Percentiles rank a stretch among this genome's conserved stretches.
Conservation (phyloP, 2,329 filamentous ascomycete species). For the Hypoxylon sp. region DNA sequence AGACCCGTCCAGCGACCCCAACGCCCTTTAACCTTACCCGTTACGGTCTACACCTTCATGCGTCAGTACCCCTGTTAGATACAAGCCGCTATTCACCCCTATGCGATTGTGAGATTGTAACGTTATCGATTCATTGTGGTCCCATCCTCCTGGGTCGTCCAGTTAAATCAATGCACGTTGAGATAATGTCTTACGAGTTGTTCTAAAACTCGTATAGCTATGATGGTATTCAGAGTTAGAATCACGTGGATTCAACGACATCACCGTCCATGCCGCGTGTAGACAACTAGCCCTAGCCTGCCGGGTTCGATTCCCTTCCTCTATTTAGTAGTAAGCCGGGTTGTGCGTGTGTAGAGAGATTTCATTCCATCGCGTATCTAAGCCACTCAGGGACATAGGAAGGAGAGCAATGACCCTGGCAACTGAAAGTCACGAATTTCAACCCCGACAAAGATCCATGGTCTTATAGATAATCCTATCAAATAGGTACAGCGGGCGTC, state of each 20-base stretch:
- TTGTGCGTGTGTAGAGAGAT: too few species aligned
- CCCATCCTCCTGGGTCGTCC: background rate
- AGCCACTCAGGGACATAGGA: too few species aligned
- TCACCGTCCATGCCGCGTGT: background rate
- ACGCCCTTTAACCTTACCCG: conserved; percentile 11
- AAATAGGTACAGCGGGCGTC: too few species aligned
- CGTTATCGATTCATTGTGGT: conserved; percentile 14
- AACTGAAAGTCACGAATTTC: too few species aligned
- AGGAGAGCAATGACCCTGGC: too few species aligned
- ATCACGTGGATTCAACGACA: background rate
- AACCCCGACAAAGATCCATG: too few species aligned
- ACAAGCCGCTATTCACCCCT: conserved; percentile 8
- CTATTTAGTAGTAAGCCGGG: too few species aligned
- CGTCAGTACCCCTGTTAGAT: conserved; percentile 28
- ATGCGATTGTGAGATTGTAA: conserved; percentile 4
- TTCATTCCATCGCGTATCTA: too few species aligned
- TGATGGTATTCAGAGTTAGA: background rate
- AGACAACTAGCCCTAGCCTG: background rate
- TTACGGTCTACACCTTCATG: background rate
- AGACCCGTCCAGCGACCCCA: conserved; percentile 2
- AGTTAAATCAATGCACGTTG: conserved; percentile 14
- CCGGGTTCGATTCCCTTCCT: too few species aligned
- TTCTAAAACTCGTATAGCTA: background rate
- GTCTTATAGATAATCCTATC: too few species aligned
- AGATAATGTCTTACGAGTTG: background rate